Percentiles rank a stretch among this genome's conserved stretches.
phyloP scores from a whole-genome alignment of 1,139 yeast species.

The Nematodospora anomalae region DNA sequence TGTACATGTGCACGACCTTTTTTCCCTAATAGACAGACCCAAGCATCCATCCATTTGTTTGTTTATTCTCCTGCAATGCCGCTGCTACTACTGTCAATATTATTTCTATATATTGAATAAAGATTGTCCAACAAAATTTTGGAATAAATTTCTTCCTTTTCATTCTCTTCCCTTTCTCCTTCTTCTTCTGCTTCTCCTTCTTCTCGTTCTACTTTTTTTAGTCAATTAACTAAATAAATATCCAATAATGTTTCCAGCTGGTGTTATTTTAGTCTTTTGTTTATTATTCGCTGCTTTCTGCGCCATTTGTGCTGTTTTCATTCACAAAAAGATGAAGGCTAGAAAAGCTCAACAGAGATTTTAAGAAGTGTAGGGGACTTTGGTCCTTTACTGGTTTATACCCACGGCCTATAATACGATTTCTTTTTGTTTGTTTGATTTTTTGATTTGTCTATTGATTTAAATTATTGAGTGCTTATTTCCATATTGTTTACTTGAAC shows the following conservation, averaged over 20 bases:
- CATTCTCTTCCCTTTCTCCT: conserved; percentile 7
- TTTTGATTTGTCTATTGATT: neutral
- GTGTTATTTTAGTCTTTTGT: conserved; percentile 53
- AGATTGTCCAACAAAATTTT: neutral
- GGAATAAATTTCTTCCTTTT: neutral
- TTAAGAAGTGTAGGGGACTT: conserved; percentile 27
- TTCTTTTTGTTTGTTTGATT: neutral
- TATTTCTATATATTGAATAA: neutral
- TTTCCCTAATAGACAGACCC: too few relatives aligned
- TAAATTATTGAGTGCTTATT: too few relatives aligned
- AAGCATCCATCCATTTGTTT: too few relatives aligned
- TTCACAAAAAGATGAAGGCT: conserved; percentile 41
- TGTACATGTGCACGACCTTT: too few relatives aligned
- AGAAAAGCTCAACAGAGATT: conserved; percentile 51
- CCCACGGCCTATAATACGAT: conserved; percentile 5
- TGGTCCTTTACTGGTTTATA: neutral
- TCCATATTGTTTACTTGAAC: too few relatives aligned
- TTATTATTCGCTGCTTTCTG: conserved; percentile 44
- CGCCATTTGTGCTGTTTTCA: conserved; percentile 35
- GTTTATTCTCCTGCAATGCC: too few relatives aligned
- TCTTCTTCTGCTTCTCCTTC: conserved; percentile 8
- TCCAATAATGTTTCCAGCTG: conserved; percentile 47
- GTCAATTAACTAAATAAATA: conserved; percentile 2
- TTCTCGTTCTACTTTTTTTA: too few relatives aligned
- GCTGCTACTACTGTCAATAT: too few relatives aligned